A percentile compares a stretch with the other conserved stretches of the same genome.
These are phyloP conservation scores for Trametes villosa DNA, from an alignment of 768 basidiomycete species.

Conservation along the genomic window DNA sequence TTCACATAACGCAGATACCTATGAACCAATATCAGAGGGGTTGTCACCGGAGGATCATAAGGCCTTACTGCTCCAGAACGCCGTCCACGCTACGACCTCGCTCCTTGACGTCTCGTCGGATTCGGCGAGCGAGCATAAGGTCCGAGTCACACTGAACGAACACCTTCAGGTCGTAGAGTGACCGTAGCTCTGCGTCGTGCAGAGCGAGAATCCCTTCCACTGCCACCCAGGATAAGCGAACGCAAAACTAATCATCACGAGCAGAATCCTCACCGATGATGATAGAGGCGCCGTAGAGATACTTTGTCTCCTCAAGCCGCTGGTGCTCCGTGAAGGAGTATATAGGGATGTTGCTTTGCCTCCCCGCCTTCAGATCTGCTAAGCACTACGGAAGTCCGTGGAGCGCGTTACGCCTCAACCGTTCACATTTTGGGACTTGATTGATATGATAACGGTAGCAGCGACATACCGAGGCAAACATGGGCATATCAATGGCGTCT, in stretches of 20 bases:
- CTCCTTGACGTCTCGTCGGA: conserved; percentile 86
- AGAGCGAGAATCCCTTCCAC: conserved; percentile 94
- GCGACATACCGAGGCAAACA: conserved; percentile 74
- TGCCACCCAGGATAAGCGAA: conserved; percentile 30
- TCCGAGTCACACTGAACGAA: conserved; percentile 96
- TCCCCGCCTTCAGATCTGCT: conserved; percentile 81
- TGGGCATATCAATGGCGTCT: conserved; percentile 86
- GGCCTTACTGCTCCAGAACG: conserved; percentile 80
- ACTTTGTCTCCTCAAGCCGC: conserved; percentile 75
- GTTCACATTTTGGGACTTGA: neutral
- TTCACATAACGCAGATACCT: conserved; percentile 96
- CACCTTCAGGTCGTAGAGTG: conserved; percentile 87
- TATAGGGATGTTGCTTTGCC: conserved; percentile 86
- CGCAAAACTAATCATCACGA: too few species aligned
- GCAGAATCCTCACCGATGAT: conserved; percentile 67
- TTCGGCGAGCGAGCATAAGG: conserved; percentile 93
- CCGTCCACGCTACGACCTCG: conserved; percentile 86
- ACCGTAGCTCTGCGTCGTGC: conserved; percentile 76
- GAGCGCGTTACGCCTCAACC: neutral
- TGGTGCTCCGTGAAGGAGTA: conserved; percentile 96
- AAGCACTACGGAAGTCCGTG: conserved; percentile 79
- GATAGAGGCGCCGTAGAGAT: conserved; percentile 91
- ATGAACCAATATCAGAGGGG: neutral
- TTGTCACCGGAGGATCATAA: neutral
- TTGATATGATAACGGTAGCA: neutral